These are phyloP conservation scores for Ormosia semicastrata DNA, from an alignment of 306 rosid species.

Conservation along the genomic window DNA sequence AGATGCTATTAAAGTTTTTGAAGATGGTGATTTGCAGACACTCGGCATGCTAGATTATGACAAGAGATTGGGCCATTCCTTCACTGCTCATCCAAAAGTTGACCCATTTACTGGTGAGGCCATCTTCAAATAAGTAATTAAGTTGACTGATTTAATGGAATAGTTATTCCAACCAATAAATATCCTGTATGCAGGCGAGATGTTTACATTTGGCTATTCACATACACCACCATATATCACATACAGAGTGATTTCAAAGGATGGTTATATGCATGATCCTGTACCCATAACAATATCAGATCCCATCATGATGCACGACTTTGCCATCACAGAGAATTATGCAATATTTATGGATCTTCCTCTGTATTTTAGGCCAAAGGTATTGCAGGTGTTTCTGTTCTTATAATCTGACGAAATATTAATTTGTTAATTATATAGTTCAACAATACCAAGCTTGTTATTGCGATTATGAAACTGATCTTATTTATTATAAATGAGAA, in stretches of 20 bases:
- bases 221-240: constrained; percentile 83
- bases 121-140: constrained; percentile 27
- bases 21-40: constrained; percentile 97
- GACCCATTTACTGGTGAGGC: constrained; percentile 83
- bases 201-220: constrained; percentile 95
- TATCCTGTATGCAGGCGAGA: constrained; percentile 72
- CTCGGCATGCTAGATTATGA: constrained; percentile 91
- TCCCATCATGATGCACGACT: constrained; percentile 96
- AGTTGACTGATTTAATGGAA: constrained; percentile 1
- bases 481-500: neutral
- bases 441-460: neutral
- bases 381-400: constrained; percentile 27
- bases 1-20: constrained; percentile 91
- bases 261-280: constrained; percentile 91
- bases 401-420: neutral
- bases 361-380: constrained; percentile 82
- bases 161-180: constrained; percentile 19
- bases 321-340: constrained; percentile 88
- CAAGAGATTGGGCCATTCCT: constrained; percentile 84
- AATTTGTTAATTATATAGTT: neutral
- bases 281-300: constrained; percentile 83
- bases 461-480: neutral
- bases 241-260: constrained; percentile 88
- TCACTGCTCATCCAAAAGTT: constrained; percentile 99
- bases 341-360: constrained; percentile 96